Conservation (phyloP, 495 filamentous ascomycete species). For the Neurospora sp. region DNA sequence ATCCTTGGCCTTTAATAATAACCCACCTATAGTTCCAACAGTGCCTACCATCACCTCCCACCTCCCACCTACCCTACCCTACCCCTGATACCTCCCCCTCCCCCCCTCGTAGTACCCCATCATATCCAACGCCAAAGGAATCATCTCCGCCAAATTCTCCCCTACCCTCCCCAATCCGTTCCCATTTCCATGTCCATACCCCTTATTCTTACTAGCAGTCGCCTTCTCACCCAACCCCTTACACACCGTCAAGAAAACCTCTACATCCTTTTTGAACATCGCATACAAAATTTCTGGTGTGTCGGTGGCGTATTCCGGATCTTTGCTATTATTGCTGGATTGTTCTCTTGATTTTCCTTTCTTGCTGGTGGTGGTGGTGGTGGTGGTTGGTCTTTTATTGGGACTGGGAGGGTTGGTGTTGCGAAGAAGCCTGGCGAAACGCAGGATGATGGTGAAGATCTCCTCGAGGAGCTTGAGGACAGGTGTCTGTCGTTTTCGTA, state of each 20-base stretch:
- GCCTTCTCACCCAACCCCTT: conserved; percentile 50
- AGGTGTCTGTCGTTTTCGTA: conserved; percentile 58
- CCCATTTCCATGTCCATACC: conserved; percentile 14
- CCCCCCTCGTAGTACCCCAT: conserved; percentile 40
- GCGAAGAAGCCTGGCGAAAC: conserved; percentile 37
- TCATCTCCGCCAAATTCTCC: conserved; percentile 40
- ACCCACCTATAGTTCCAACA: background rate
- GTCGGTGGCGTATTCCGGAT: conserved; percentile 14
- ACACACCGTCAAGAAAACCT: conserved; percentile 57
- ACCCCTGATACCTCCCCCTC: background rate
- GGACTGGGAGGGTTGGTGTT: background rate
- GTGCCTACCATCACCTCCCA: background rate
- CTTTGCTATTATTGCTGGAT: no score
- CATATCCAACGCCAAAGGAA: conserved; percentile 53
- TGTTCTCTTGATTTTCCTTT: background rate
- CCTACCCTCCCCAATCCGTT: conserved; percentile 14
- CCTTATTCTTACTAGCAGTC: conserved; percentile 35
- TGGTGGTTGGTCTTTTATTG: background rate
- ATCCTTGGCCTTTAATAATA: no score
- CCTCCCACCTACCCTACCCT: background rate
- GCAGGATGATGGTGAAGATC: conserved; percentile 61
- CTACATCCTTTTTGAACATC: conserved; percentile 55
- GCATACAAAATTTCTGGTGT: conserved; percentile 46
- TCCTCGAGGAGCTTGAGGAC: conserved; percentile 67
- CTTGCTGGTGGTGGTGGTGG: background rate